phyloP scores from a whole-genome alignment of 176 grass and related monocot genomes.

The Pharus latifolius region DNA sequence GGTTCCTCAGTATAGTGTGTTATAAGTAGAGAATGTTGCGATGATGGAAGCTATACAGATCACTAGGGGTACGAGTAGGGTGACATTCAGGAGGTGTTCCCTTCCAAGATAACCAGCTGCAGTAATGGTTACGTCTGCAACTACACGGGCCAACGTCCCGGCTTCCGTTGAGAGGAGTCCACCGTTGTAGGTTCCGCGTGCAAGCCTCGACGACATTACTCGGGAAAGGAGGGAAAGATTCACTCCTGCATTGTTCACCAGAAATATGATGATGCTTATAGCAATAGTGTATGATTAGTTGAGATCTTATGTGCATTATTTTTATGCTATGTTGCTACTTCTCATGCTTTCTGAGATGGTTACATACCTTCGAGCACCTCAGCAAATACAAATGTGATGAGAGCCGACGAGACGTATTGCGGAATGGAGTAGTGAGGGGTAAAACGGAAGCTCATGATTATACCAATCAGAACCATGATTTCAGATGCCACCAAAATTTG shows the following conservation, averaged over 20 bases:
- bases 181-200: conserved; percentile 82
- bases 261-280: neutral
- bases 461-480: conserved; percentile 73
- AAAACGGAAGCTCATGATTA: conserved; percentile 70
- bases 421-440: conserved; percentile 59
- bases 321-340: neutral
- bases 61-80: conserved; percentile 70
- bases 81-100: conserved; percentile 66
- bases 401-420: conserved; percentile 67
- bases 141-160: conserved; percentile 72
- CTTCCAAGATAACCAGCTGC: conserved; percentile 66
- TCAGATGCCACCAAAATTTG: conserved; percentile 83
- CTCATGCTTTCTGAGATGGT: neutral
- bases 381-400: conserved; percentile 83
- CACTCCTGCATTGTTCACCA: conserved; percentile 47
- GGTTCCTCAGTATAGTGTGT: conserved; percentile 59
- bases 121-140: conserved; percentile 83
- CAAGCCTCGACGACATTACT: conserved; percentile 89
- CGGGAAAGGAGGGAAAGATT: conserved; percentile 76
- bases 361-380: conserved; percentile 94
- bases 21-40: conserved; percentile 70
- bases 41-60: conserved; percentile 64
- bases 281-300: neutral
- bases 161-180: conserved; percentile 84
- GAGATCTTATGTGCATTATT: neutral